These are phyloP conservation scores for Ceratocystis ficicola DNA, from an alignment of 2,329 filamentous ascomycete genomes.

Conservation along the genomic window DNA sequence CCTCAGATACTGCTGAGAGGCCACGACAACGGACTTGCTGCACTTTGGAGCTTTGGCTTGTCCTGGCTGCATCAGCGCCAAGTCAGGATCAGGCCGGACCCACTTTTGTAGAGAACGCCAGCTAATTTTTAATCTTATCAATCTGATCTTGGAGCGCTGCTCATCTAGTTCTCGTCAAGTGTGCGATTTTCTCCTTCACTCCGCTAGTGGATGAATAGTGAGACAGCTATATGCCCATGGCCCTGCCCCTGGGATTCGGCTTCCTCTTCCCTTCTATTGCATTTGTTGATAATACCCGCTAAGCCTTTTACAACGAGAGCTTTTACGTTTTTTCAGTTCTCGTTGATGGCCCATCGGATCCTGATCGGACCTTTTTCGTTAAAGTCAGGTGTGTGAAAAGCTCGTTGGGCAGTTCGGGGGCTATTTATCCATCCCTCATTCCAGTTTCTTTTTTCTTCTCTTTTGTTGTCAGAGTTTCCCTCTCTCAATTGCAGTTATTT, in stretches of 20 bases:
- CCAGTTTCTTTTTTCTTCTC: neutral
- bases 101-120: neutral
- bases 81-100: neutral
- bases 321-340: constrained; percentile 7
- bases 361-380: constrained; percentile 13
- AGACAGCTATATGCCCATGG: too few relatives aligned
- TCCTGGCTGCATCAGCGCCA: neutral
- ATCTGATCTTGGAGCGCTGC: constrained; percentile 30
- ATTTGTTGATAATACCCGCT: neutral
- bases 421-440: too few relatives aligned
- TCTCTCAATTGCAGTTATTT: neutral
- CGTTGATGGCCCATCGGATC: constrained; percentile 11
- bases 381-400: neutral
- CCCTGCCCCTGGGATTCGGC: neutral
- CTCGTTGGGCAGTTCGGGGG: neutral
- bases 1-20: neutral
- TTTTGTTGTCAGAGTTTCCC: neutral
- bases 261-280: neutral
- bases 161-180: constrained; percentile 15
- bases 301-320: neutral
- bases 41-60: neutral
- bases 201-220: neutral
- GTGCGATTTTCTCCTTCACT: constrained; percentile 1
- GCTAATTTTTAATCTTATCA: constrained; percentile 34
- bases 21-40: neutral